Evolutionary conservation across 176 grass and related monocot genomes (phyloP).

Genomic region (Bromus sterilis): DNA sequence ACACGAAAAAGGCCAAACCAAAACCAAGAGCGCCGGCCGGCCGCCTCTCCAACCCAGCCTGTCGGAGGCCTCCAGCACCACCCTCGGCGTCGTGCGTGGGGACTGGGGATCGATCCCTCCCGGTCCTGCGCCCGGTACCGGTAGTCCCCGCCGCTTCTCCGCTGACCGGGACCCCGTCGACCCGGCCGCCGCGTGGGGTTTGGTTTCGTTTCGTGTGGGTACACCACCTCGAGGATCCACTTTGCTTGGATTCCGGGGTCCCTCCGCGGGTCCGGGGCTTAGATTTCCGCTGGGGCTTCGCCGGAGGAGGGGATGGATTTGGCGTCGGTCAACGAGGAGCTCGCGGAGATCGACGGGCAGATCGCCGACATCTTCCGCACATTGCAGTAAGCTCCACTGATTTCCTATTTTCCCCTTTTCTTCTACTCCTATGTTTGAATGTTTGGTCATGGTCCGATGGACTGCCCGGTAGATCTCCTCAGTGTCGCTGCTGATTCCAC

Average conservation of each 20-base stretch:
- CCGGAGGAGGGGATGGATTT: slow-evolving; percentile 63
- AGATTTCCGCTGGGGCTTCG: not conserved
- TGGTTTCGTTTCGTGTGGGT: not conserved
- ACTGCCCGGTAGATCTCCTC: slow-evolving; percentile 2
- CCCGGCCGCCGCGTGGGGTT: not conserved
- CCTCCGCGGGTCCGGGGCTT: not conserved
- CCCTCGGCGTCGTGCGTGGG: not conserved
- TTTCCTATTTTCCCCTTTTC: not conserved
- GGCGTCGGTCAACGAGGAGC: slow-evolving; percentile 76
- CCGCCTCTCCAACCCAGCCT: slow-evolving; percentile 12
- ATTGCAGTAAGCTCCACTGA: slow-evolving; percentile 69
- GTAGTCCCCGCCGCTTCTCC: not conserved
- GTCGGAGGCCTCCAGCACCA: slow-evolving; percentile 9
- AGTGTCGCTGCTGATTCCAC: not conserved
- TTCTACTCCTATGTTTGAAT: not conserved
- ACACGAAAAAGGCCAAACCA: not conserved
- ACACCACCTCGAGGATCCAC: not conserved
- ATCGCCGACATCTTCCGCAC: slow-evolving; percentile 80
- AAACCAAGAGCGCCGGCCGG: too few species aligned
- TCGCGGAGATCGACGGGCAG: slow-evolving; percentile 84
- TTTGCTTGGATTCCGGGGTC: not conserved
- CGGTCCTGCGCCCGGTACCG: not conserved
- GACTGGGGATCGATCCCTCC: not conserved
- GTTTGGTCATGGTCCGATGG: not conserved
- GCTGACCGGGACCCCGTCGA: not conserved